These are phyloP conservation scores for Ziziphus jujuba DNA, from an alignment of 306 rosid genomes.

Conservation along the genomic window DNA sequence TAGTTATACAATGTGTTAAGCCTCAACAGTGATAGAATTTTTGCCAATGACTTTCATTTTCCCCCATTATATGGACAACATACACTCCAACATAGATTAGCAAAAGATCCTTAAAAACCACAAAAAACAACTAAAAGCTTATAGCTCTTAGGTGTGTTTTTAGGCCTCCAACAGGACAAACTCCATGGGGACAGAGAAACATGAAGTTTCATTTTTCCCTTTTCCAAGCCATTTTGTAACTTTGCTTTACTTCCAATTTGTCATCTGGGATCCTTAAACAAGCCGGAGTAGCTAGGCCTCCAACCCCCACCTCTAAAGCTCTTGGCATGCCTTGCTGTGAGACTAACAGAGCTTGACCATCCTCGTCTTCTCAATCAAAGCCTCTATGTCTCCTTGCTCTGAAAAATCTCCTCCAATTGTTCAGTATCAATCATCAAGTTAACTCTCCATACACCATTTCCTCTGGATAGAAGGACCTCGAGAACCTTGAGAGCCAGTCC, in stretches of 20 bases:
- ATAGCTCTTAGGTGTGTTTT: no score
- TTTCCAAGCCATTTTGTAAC: background rate
- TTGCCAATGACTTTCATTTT: background rate
- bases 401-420: constrained; percentile 34
- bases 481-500: constrained; percentile 25
- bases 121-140: background rate
- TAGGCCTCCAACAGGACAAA: no score
- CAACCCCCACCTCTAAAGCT: constrained; percentile 18
- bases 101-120: background rate
- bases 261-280: constrained; percentile 18
- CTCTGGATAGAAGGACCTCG: constrained; percentile 23
- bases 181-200: constrained; percentile 13
- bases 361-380: constrained; percentile 35
- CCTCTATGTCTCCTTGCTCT: constrained; percentile 28
- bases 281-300: constrained; percentile 15
- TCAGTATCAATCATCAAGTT: constrained; percentile 30
- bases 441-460: constrained; percentile 34
- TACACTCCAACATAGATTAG: background rate
- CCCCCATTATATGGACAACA: constrained; percentile 1
- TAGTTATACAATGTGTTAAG: no score
- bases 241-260: constrained; percentile 3
- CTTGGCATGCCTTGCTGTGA: constrained; percentile 20
- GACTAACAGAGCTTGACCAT: constrained; percentile 27
- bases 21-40: no score
- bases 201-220: background rate